A percentile compares a stretch with the other conserved stretches of the same genome.
phyloP scores from a whole-genome alignment of 345 rosid species.

The Dimocarpus longan region DNA sequence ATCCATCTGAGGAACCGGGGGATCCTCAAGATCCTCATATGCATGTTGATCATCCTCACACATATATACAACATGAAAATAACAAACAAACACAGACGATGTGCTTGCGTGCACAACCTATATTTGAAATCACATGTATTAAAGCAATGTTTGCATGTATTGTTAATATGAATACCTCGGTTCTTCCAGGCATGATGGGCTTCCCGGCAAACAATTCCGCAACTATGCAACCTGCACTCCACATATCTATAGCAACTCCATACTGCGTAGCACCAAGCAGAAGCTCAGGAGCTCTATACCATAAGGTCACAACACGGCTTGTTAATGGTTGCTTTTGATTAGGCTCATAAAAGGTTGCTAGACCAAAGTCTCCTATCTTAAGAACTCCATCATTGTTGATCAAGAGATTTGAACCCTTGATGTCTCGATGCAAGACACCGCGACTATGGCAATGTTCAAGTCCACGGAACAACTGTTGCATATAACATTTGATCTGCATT shows the following conservation, averaged over 20 bases:
- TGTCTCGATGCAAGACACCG: conserved; percentile 86
- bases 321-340: conserved; percentile 62
- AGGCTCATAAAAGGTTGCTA: conserved; percentile 65
- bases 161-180: conserved; percentile 54
- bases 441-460: conserved; percentile 88
- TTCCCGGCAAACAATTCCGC: conserved; percentile 85
- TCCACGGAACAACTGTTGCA: conserved; percentile 75
- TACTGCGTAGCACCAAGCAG: conserved; percentile 86
- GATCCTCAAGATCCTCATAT: background rate
- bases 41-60: background rate
- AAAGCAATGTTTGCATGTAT: no score
- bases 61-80: background rate
- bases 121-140: no score
- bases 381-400: conserved; percentile 72
- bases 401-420: conserved; percentile 89
- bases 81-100: background rate
- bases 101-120: no score
- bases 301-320: conserved; percentile 94
- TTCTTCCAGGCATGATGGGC: conserved; percentile 97
- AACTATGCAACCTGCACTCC: conserved; percentile 92
- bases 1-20: background rate
- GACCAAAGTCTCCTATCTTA: conserved; percentile 91
- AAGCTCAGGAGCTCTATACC: conserved; percentile 98
- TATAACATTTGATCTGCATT: conserved; percentile 76
- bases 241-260: conserved; percentile 82